Conservation (phyloP, 2,329 filamentous ascomycete species). For the Exophiala sideris region DNA sequence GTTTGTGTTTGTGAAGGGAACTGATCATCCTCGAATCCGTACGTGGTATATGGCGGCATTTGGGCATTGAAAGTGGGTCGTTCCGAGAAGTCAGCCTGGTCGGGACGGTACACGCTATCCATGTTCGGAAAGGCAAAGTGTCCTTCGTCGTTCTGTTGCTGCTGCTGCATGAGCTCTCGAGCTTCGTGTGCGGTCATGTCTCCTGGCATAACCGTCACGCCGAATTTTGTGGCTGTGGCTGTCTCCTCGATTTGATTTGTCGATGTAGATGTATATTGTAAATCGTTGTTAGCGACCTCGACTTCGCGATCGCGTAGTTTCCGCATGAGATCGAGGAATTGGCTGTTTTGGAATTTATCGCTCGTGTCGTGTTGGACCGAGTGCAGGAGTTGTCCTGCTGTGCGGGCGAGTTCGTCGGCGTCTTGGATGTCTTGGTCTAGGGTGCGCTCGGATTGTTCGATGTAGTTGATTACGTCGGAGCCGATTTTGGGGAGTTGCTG, state of each 20-base stretch:
- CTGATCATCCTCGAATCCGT: no score
- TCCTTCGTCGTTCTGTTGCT: not conserved
- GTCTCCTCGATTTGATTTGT: not conserved
- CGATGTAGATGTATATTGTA: slow-evolving; percentile 47
- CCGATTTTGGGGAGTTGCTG: slow-evolving; percentile 34
- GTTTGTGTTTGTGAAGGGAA: not conserved
- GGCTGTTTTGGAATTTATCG: slow-evolving; percentile 73
- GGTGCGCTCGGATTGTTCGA: slow-evolving; percentile 19
- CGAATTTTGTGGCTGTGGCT: not conserved
- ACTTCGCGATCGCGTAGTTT: slow-evolving; percentile 69
- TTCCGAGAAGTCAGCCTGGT: no score
- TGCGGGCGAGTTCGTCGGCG: slow-evolving; percentile 67
- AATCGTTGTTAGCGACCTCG: slow-evolving; percentile 66
- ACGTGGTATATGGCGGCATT: no score
- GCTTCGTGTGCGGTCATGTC: no score
- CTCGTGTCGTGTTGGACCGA: slow-evolving; percentile 66
- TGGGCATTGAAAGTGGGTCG: no score
- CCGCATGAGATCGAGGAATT: slow-evolving; percentile 74
- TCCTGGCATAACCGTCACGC: no score
- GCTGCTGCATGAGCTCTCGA: not conserved
- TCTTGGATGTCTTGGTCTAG: slow-evolving; percentile 39
- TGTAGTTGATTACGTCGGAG: slow-evolving; percentile 41
- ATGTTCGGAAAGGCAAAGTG: no score
- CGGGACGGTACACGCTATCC: no score
- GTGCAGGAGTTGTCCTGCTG: slow-evolving; percentile 67